A percentile compares a stretch with the other conserved stretches of the same genome.
These are phyloP conservation scores for Termitomyces sp. DNA, from an alignment of 768 basidiomycete genomes.

Conservation along the genomic window DNA sequence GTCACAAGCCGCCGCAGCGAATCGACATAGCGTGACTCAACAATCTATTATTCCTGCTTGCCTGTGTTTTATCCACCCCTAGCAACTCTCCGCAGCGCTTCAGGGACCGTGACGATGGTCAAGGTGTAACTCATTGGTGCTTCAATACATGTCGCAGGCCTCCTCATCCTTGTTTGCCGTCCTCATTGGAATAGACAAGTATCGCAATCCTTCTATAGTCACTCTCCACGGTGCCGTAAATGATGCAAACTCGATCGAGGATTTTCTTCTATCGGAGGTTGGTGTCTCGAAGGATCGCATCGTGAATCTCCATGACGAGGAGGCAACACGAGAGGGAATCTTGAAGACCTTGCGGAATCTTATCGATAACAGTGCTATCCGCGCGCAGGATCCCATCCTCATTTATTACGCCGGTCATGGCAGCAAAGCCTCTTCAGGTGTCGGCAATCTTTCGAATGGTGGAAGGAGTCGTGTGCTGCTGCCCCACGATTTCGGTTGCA, in stretches of 20 bases:
- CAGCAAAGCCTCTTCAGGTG: neutral
- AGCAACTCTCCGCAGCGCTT: neutral
- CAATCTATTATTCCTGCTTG: neutral
- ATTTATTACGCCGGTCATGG: constrained; percentile 14
- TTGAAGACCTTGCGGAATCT: neutral
- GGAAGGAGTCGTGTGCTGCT: neutral
- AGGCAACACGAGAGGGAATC: neutral
- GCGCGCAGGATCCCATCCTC: constrained; percentile 3
- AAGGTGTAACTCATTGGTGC: neutral
- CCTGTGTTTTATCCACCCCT: neutral
- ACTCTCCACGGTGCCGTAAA: constrained; percentile 1
- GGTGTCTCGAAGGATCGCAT: neutral
- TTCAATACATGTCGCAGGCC: neutral
- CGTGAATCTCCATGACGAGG: neutral
- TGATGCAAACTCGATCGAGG: constrained; percentile 4
- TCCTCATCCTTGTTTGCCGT: constrained; percentile 1
- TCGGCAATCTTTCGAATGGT: neutral
- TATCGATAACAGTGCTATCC: neutral
- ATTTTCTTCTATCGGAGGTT: neutral
- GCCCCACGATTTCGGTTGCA: neutral
- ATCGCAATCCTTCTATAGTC: neutral
- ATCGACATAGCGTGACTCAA: neutral
- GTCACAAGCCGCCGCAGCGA: neutral
- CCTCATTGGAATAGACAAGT: constrained; percentile 12
- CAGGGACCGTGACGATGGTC: neutral